Percentiles rank a stretch among this genome's conserved stretches.
Evolutionary conservation across 2,329 filamentous ascomycete species (phyloP).

Genomic region (Ophiostoma australiae): DNA sequence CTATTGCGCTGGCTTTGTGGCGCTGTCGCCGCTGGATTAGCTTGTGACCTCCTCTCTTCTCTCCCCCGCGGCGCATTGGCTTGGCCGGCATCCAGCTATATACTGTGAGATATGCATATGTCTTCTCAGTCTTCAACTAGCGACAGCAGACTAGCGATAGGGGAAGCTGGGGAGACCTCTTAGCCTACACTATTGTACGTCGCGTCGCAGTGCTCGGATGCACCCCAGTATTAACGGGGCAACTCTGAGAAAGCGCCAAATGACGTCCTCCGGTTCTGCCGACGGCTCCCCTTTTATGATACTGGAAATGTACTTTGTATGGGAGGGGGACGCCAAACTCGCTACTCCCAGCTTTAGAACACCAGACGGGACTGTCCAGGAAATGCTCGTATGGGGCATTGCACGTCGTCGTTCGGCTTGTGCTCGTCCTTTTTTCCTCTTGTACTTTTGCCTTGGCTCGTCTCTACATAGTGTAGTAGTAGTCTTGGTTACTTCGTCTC

Average conservation of each 20-base stretch:
- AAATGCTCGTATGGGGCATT: background rate
- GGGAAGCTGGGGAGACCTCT: conserved; percentile 11
- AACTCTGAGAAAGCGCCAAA: conserved; percentile 14
- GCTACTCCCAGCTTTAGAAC: background rate
- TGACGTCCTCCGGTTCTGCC: conserved; percentile 20
- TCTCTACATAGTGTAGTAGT: background rate
- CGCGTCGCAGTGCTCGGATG: conserved; percentile 5
- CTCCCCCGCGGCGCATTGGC: background rate
- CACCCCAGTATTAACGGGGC: background rate
- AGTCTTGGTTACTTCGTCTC: background rate
- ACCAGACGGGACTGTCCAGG: conserved; percentile 8
- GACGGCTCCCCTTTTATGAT: conserved; percentile 15
- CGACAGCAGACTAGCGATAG: background rate
- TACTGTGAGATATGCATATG: too few species aligned
- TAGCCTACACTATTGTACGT: background rate
- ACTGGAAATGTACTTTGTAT: background rate
- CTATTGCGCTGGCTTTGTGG: too few species aligned
- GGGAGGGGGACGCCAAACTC: background rate
- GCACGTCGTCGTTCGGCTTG: conserved; percentile 15
- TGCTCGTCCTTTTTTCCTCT: conserved; percentile 17
- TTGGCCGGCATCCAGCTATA: background rate
- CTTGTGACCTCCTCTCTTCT: background rate
- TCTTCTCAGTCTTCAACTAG: background rate
- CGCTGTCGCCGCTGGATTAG: background rate
- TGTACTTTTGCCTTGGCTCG: conserved; percentile 15